A percentile compares a stretch with the other conserved stretches of the same genome.
These are phyloP conservation scores for Cryphonectria radicalis DNA, from an alignment of 2,329 filamentous ascomycete species.

Conservation along the genomic window DNA sequence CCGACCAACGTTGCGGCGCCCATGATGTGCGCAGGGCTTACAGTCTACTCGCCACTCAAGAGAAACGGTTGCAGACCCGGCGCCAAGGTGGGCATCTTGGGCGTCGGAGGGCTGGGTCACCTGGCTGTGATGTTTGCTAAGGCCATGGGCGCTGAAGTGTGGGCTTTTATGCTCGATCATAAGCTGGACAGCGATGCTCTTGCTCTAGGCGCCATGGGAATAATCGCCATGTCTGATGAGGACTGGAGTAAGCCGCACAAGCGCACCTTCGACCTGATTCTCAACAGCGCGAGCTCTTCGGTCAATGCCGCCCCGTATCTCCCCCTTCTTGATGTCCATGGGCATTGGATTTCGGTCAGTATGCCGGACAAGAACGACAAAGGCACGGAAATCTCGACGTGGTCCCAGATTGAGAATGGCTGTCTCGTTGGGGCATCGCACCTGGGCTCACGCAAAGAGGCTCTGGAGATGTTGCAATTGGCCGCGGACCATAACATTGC, in stretches of 20 bases:
- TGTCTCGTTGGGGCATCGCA: conserved; percentile 73
- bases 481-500: conserved; percentile 71
- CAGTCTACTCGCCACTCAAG: conserved; percentile 77
- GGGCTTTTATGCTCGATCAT: conserved; percentile 64
- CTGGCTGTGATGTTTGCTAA: conserved; percentile 72
- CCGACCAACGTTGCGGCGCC: conserved; percentile 67
- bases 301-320: conserved; percentile 75
- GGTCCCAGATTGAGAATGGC: conserved; percentile 77
- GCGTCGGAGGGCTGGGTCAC: conserved; percentile 74
- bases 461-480: conserved; percentile 72
- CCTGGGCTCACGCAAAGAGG: conserved; percentile 71
- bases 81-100: conserved; percentile 78
- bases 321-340: conserved; percentile 79
- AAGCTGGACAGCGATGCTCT: conserved; percentile 63
- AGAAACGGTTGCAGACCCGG: conserved; percentile 76
- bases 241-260: conserved; percentile 61
- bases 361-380: conserved; percentile 70
- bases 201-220: conserved; percentile 64
- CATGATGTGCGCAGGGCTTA: conserved; percentile 85
- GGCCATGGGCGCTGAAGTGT: conserved; percentile 63
- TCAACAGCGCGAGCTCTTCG: conserved; percentile 74
- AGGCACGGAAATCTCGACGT: conserved; percentile 71
- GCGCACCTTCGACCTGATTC: conserved; percentile 74
- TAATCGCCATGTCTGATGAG: conserved; percentile 60
- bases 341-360: conserved; percentile 78